Conservation (phyloP, 768 basidiomycete species). For the Tulasnella sp. region DNA sequence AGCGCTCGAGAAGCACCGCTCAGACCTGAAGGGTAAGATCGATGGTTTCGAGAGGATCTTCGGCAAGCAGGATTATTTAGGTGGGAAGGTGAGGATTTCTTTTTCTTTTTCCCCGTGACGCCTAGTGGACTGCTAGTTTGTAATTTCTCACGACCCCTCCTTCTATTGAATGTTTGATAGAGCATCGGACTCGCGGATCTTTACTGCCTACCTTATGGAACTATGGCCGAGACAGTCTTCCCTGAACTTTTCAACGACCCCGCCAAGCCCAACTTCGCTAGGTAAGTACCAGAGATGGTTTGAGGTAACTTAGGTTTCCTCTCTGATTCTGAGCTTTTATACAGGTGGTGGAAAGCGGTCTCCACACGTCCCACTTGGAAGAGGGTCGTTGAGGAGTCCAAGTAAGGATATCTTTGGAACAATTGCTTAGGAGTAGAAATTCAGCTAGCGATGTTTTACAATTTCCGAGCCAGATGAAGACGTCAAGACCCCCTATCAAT, state of each 20-base stretch:
- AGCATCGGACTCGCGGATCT: constrained; percentile 8
- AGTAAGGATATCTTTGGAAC: no score
- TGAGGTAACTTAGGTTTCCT: not conserved
- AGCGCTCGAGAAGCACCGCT: constrained; percentile 5
- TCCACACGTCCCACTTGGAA: constrained; percentile 2
- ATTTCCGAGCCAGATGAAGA: no score
- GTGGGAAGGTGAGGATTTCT: constrained; percentile 28
- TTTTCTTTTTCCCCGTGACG: no score
- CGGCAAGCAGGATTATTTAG: constrained; percentile 41
- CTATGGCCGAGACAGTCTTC: not conserved
- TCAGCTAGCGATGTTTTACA: no score
- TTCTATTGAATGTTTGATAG: not conserved
- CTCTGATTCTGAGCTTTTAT: not conserved
- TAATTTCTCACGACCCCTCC: not conserved
- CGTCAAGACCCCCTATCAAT: no score
- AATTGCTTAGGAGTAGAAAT: no score
- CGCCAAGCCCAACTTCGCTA: not conserved
- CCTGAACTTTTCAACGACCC: not conserved
- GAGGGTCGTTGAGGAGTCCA: not conserved
- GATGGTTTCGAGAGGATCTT: constrained; percentile 48
- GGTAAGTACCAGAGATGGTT: not conserved
- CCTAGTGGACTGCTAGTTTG: not conserved
- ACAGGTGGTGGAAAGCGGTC: constrained; percentile 9
- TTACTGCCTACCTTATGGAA: constrained; percentile 13
- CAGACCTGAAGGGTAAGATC: constrained; percentile 33